Percentiles rank a stretch among this genome's conserved stretches.
These are phyloP conservation scores for Sarocladiaceae sp. DNA, from an alignment of 2,329 filamentous ascomycete genomes.

Conservation along the genomic window DNA sequence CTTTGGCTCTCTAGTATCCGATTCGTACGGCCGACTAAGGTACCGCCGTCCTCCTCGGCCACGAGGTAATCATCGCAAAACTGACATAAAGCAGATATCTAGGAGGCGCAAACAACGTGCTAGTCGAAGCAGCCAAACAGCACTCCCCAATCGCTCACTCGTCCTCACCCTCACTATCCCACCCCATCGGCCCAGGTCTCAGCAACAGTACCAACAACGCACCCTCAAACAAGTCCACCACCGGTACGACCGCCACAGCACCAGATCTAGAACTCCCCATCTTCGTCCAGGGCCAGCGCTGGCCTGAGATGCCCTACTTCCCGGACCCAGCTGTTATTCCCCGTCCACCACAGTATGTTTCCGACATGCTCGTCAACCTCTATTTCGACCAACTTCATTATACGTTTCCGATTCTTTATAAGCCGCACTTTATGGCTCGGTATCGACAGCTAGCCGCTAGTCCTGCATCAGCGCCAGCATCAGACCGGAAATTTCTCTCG, in stretches of 20 bases:
- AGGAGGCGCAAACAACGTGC: slow-evolving; percentile 18
- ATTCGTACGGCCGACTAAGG: slow-evolving; percentile 23
- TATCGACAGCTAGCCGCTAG: slow-evolving; percentile 15
- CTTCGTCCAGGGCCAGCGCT: slow-evolving; percentile 21
- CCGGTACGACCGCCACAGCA: not conserved
- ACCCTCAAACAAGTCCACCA: not conserved
- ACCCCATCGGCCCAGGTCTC: not conserved
- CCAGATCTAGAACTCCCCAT: slow-evolving; percentile 20
- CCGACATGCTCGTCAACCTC: slow-evolving; percentile 21
- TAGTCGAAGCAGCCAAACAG: slow-evolving; percentile 1
- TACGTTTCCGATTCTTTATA: slow-evolving; percentile 22
- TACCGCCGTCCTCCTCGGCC: slow-evolving; percentile 9
- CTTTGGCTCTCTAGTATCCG: slow-evolving; percentile 19
- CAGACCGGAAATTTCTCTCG: slow-evolving; percentile 19
- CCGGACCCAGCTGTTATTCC: slow-evolving; percentile 20
- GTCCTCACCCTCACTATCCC: not conserved
- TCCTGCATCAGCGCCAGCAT: slow-evolving; percentile 7
- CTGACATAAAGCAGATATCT: not conserved
- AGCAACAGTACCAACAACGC: not conserved
- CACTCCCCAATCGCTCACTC: not conserved
- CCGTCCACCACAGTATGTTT: slow-evolving; percentile 22
- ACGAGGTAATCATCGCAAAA: not conserved
- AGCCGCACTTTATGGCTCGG: slow-evolving; percentile 21
- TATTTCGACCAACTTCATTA: slow-evolving; percentile 25
- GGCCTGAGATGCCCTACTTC: slow-evolving; percentile 22